Conservation (phyloP, 2,329 filamentous ascomycete genomes). For the Aureobasidium melanogenum region DNA sequence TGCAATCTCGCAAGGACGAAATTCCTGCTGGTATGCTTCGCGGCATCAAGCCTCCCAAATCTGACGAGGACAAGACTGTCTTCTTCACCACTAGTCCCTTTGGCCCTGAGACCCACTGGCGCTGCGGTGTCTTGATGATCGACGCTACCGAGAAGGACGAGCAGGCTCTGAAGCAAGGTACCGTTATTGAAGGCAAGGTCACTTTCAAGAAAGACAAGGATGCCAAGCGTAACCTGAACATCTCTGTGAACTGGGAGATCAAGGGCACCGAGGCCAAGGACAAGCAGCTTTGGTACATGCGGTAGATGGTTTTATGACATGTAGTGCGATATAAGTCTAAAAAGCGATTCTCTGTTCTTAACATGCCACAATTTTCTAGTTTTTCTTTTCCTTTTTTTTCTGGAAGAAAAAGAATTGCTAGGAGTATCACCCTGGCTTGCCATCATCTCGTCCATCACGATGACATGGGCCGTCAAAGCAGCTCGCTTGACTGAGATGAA, state of each 20-base stretch:
- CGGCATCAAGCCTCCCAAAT: slow-evolving; percentile 35
- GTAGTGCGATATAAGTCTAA: background rate
- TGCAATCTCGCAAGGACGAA: slow-evolving; percentile 45
- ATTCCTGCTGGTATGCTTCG: slow-evolving; percentile 37
- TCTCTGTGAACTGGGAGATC: slow-evolving; percentile 30
- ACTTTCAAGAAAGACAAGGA: slow-evolving; percentile 22
- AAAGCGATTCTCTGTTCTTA: background rate
- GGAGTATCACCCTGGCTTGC: background rate
- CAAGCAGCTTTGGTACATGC: slow-evolving; percentile 24
- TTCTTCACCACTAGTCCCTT: slow-evolving; percentile 82
- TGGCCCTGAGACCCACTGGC: slow-evolving; percentile 79
- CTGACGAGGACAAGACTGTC: slow-evolving; percentile 58
- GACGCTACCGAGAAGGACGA: slow-evolving; percentile 46
- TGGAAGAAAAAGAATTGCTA: background rate
- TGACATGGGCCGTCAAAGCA: too few species aligned
- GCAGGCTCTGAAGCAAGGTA: slow-evolving; percentile 42
- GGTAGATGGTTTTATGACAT: slow-evolving; percentile 11
- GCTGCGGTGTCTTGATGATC: slow-evolving; percentile 67
- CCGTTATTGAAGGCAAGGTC: slow-evolving; percentile 49
- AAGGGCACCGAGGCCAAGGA: slow-evolving; percentile 20
- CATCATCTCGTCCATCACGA: background rate
- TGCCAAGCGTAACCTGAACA: slow-evolving; percentile 32
- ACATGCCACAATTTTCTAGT: background rate
- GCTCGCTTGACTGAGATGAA: too few species aligned
- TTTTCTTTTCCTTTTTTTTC: background rate